Base-by-base conservation (phyloP, 73 alveolate species). In the Effrenium voratum region DNA sequence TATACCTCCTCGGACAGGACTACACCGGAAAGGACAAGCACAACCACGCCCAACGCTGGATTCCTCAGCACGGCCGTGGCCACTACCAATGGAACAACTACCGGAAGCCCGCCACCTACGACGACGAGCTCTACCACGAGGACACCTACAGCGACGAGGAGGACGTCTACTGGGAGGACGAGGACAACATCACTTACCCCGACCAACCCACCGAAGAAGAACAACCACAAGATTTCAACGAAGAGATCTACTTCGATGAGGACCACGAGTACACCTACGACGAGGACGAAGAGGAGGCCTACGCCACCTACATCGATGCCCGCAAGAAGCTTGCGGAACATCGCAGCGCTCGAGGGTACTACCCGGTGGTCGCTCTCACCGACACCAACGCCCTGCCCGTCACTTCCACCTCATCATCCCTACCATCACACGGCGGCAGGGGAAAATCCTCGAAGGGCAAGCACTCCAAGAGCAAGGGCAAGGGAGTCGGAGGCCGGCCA, bases 1-100 rank as follows among this genome's bases (percentile, higher is more conserved):
- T 79, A 45, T 79, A 12, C 44, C 90, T 79, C 45, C 30, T 43
- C 1, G 90, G 90, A 19, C 90, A 79, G 68, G 90, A 79, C 68
- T 79, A 45, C 90, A 44, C 24, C 38, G 36, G 36, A 49, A 5
- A 40, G 85, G 5, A 8, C 13, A 70, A 32, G n/a, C 22, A n/a
- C n/a, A n/a, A n/a, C n/a, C 8, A 36, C 34, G 22, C 44, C 22
- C 3, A 24, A 3, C 80, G 47, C 5, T 68, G 80, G 19, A 22
- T 1, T 44, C 24, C 85, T 19, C 38, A 15, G 34, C 36, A 75
- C 38, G 59, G 59, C n/a, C 38, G 15, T 10, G 66, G 1, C 36
- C 5, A 5, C 55, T 2, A 40, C 38, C 38, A 55, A 6, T 41
- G 38, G n/a, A n/a, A 36, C 38, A 1, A 36, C 19, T 1, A 36